Evolutionary conservation across 2,329 filamentous ascomycete species (phyloP).

Genomic region (Calonectria multiphialidica): DNA sequence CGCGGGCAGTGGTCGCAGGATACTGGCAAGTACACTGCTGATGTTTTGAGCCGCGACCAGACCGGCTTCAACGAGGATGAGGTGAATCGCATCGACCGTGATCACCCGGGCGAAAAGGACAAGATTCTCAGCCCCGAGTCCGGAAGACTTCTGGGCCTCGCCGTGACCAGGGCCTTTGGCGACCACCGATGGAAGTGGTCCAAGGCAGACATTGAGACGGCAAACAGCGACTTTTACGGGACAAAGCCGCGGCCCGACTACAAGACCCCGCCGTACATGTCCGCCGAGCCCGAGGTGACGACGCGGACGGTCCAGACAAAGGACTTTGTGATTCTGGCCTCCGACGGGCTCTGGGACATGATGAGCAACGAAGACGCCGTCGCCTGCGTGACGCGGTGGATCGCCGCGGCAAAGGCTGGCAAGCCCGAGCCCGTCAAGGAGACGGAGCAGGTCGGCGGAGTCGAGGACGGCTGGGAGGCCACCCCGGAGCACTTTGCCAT

Average conservation of each 20-base stretch:
- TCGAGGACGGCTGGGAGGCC: slow-evolving; percentile 40
- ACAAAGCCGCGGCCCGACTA: slow-evolving; percentile 56
- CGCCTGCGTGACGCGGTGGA: slow-evolving; percentile 68
- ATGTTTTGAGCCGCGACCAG: slow-evolving; percentile 73
- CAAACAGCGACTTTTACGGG: slow-evolving; percentile 61
- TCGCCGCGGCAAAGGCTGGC: slow-evolving; percentile 45
- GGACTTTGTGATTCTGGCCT: slow-evolving; percentile 74
- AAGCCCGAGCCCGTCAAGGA: slow-evolving; percentile 39
- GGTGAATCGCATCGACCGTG: slow-evolving; percentile 62
- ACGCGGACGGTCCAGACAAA: slow-evolving; percentile 63
- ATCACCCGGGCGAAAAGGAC: slow-evolving; percentile 73
- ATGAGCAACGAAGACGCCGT: slow-evolving; percentile 70
- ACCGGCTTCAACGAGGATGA: slow-evolving; percentile 73
- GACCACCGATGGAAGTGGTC: slow-evolving; percentile 78
- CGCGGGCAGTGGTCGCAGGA: slow-evolving; percentile 62
- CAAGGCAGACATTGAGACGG: slow-evolving; percentile 51
- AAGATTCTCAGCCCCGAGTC: slow-evolving; percentile 60
- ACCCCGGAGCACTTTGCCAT: slow-evolving; percentile 73
- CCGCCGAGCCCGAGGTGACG: slow-evolving; percentile 74
- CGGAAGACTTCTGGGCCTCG: slow-evolving; percentile 72
- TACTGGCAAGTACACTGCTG: slow-evolving; percentile 60
- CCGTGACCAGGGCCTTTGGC: slow-evolving; percentile 75
- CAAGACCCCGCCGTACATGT: slow-evolving; percentile 75
- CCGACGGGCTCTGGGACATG: slow-evolving; percentile 75
- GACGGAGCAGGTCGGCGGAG: slow-evolving; percentile 31